Evolutionary conservation across 208 protist genomes (phyloP).

Genomic region (Lotmaria passim): DNA sequence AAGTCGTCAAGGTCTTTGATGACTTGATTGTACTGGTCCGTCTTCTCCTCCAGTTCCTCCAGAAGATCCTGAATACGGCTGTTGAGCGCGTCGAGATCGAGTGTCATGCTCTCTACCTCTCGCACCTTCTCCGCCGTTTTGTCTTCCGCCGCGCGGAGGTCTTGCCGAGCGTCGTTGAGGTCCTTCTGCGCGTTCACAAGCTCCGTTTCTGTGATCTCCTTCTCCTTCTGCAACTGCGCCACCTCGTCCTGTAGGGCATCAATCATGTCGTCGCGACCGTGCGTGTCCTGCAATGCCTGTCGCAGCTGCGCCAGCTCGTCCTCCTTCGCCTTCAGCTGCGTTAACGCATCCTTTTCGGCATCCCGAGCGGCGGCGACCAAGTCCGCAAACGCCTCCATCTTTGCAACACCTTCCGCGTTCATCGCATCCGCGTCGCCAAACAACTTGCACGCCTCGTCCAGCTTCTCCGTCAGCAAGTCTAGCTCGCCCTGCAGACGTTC

Average conservation of each 20-base stretch:
- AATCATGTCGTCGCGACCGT: slow-evolving; percentile 17
- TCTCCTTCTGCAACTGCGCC: slow-evolving; percentile 35
- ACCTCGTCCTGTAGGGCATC: slow-evolving; percentile 26
- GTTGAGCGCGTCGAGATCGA: slow-evolving; percentile 50
- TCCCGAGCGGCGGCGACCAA: slow-evolving; percentile 27
- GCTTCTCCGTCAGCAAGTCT: slow-evolving; percentile 36
- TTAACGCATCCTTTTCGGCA: slow-evolving; percentile 34
- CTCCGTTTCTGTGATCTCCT: slow-evolving; percentile 32
- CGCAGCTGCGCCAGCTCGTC: slow-evolving; percentile 37
- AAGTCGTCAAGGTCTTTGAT: slow-evolving; percentile 77
- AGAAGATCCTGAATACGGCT: slow-evolving; percentile 51
- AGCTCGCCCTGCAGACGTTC: slow-evolving; percentile 45
- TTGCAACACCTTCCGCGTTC: slow-evolving; percentile 33
- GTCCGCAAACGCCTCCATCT: slow-evolving; percentile 43
- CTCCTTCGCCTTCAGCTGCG: slow-evolving; percentile 37
- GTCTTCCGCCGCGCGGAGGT: slow-evolving; percentile 28
- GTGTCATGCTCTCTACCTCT: slow-evolving; percentile 38
- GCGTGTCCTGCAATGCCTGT: slow-evolving; percentile 9
- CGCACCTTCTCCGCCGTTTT: slow-evolving; percentile 10
- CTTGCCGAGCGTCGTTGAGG: slow-evolving; percentile 12
- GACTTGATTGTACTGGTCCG: slow-evolving; percentile 60
- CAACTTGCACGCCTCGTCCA: slow-evolving; percentile 42
- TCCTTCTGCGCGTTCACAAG: slow-evolving; percentile 34
- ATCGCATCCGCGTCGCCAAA: slow-evolving; percentile 35
- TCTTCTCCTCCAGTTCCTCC: slow-evolving; percentile 63